phyloP scores from a whole-genome alignment of 2,329 filamentous ascomycete genomes.

The Cryphonectria radicalis region DNA sequence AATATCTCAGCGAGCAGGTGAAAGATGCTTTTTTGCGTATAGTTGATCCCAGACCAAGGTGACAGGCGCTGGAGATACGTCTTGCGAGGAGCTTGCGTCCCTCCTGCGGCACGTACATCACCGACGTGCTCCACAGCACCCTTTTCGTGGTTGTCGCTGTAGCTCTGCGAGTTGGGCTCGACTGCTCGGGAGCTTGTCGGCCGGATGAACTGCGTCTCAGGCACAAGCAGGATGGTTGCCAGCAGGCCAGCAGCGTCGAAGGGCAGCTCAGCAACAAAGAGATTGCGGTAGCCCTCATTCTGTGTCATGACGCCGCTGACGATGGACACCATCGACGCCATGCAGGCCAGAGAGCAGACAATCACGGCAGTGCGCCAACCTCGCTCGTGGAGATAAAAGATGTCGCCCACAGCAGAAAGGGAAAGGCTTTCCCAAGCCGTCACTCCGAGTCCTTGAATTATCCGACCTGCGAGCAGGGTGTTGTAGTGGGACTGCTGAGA shows the following conservation, averaged over 20 bases:
- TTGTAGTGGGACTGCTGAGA: slow-evolving; percentile 35
- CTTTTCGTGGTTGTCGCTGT: slow-evolving; percentile 10
- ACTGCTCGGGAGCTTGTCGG: neutral
- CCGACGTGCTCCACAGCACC: slow-evolving; percentile 11
- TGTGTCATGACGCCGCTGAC: slow-evolving; percentile 37
- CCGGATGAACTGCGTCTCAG: slow-evolving; percentile 36
- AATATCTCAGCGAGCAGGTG: slow-evolving; percentile 31
- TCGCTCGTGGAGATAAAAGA: slow-evolving; percentile 41
- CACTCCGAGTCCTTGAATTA: slow-evolving; percentile 39
- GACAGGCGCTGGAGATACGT: slow-evolving; percentile 22
- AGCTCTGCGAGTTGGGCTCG: neutral
- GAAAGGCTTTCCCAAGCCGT: slow-evolving; percentile 41
- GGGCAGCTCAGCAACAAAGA: slow-evolving; percentile 38
- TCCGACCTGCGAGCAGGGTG: slow-evolving; percentile 39
- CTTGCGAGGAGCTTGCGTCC: neutral
- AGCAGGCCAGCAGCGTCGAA: slow-evolving; percentile 36
- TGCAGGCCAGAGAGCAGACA: slow-evolving; percentile 38
- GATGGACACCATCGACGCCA: slow-evolving; percentile 37
- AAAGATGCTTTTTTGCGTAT: slow-evolving; percentile 26
- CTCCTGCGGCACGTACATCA: neutral
- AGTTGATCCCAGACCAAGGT: slow-evolving; percentile 15
- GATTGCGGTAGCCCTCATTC: slow-evolving; percentile 36
- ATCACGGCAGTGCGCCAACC: slow-evolving; percentile 38
- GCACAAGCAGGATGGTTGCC: slow-evolving; percentile 36
- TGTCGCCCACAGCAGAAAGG: slow-evolving; percentile 39